phyloP scores from a whole-genome alignment of 2,329 filamentous ascomycete genomes.

The Ascosphaera aggregata region DNA sequence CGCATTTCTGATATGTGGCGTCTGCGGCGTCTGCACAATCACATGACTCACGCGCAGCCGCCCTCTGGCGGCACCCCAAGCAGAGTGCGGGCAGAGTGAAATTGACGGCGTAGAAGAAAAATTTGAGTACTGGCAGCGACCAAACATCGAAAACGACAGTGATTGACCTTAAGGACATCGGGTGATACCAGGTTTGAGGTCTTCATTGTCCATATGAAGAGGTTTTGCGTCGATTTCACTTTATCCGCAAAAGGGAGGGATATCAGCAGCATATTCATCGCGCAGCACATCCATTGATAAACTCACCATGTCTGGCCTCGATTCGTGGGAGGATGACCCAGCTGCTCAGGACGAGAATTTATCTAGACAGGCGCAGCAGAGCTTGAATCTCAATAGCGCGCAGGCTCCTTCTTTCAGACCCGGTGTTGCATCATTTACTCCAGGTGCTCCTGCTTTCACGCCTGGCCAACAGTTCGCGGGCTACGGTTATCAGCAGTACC shows the following conservation, averaged over 20 bases:
- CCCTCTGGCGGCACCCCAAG: background rate
- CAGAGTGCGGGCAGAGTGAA: too few species aligned
- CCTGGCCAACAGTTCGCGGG: conserved; percentile 45
- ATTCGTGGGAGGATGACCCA: conserved; percentile 87
- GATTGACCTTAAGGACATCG: too few species aligned
- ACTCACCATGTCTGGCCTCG: conserved; percentile 56
- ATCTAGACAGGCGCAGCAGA: conserved; percentile 50
- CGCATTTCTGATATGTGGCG: background rate
- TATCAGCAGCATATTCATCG: too few species aligned
- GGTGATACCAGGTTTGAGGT: too few species aligned
- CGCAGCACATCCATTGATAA: background rate
- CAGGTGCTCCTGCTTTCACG: conserved; percentile 45
- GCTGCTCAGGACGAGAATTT: conserved; percentile 54
- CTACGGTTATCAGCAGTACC: conserved; percentile 26
- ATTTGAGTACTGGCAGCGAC: too few species aligned
- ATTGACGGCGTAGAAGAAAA: too few species aligned
- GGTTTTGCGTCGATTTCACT: too few species aligned
- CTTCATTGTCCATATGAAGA: too few species aligned
- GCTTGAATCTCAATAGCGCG: conserved; percentile 46
- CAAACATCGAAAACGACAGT: too few species aligned
- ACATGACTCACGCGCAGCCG: background rate
- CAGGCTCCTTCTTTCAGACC: conserved; percentile 37
- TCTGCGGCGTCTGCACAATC: background rate
- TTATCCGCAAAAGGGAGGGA: too few species aligned
- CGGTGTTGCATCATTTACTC: conserved; percentile 47